phyloP scores from a whole-genome alignment of 495 filamentous ascomycete species.

The Penicillium arizonense region DNA sequence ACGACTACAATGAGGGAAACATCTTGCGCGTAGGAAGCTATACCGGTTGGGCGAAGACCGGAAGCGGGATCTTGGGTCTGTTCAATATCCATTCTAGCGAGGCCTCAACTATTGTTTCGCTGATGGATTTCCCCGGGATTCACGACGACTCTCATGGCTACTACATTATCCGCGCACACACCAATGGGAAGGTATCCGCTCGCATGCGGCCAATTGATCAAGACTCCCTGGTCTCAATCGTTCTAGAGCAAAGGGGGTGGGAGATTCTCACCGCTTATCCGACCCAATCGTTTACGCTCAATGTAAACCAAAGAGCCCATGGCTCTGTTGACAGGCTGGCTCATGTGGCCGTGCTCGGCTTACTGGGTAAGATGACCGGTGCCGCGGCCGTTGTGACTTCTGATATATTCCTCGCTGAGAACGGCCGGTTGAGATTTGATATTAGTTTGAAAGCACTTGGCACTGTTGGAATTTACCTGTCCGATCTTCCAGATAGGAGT shows the following conservation, averaged over 20 bases:
- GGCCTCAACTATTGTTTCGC: conserved; percentile 63
- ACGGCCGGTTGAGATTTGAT: conserved; percentile 60
- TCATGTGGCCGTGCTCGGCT: conserved; percentile 68
- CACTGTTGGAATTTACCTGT: conserved; percentile 68
- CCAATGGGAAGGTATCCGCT: conserved; percentile 60
- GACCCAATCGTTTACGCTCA: conserved; percentile 51
- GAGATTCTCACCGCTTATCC: conserved; percentile 81
- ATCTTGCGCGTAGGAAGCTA: conserved; percentile 81
- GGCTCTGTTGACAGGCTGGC: conserved; percentile 12
- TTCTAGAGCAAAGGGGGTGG: conserved; percentile 63
- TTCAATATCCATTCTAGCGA: conserved; percentile 70
- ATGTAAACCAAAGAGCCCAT: conserved; percentile 10
- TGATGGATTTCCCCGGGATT: conserved; percentile 73
- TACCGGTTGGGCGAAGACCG: conserved; percentile 57
- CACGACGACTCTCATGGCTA: conserved; percentile 27
- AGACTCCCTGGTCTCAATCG: conserved; percentile 52
- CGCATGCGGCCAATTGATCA: conserved; percentile 39
- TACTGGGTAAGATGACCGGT: conserved; percentile 88
- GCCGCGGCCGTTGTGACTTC: conserved; percentile 68
- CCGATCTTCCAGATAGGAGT: conserved; percentile 55
- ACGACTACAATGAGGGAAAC: conserved; percentile 65
- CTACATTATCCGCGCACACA: conserved; percentile 74
- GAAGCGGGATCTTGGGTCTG: conserved; percentile 74
- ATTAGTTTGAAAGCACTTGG: conserved; percentile 79
- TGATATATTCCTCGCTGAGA: conserved; percentile 53